Evolutionary conservation across 495 filamentous ascomycete genomes (phyloP).

Genomic region (Mytilinidion resinicola): DNA sequence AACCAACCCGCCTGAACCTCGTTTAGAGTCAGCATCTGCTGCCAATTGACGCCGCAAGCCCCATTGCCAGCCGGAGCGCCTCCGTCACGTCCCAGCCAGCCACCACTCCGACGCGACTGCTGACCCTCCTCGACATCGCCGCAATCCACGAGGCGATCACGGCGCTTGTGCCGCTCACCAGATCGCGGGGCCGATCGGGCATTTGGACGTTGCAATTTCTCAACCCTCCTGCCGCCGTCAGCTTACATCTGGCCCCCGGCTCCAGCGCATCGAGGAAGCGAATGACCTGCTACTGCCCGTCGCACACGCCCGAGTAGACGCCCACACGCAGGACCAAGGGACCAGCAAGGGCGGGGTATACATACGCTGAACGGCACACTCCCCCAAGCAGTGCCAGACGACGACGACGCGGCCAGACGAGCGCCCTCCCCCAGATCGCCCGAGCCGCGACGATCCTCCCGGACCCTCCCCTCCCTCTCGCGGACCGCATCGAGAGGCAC

Average conservation of each 20-base stretch:
- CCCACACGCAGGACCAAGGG: constrained; percentile 10
- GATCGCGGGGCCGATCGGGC: no score
- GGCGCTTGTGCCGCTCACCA: no score
- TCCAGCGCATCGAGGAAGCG: constrained; percentile 15
- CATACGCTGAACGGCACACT: not conserved
- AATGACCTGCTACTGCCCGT: constrained; percentile 23
- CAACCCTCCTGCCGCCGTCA: constrained; percentile 23
- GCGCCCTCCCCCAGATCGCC: not conserved
- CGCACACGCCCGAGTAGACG: constrained; percentile 20
- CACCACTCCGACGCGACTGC: no score
- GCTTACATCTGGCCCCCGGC: constrained; percentile 28
- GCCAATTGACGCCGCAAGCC: no score
- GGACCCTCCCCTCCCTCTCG: not conserved
- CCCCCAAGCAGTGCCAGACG: not conserved
- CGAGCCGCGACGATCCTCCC: not conserved
- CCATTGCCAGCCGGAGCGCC: no score
- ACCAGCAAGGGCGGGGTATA: constrained; percentile 10
- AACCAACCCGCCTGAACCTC: no score
- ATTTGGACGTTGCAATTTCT: constrained; percentile 9
- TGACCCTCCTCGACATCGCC: no score
- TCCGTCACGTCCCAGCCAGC: no score
- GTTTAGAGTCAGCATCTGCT: no score
- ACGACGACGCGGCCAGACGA: no score
- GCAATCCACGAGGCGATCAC: no score
- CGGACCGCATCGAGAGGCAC: not conserved